Base-by-base conservation (phyloP, 192 early-diverging fungal species). In the Phycomyces nitens region DNA sequence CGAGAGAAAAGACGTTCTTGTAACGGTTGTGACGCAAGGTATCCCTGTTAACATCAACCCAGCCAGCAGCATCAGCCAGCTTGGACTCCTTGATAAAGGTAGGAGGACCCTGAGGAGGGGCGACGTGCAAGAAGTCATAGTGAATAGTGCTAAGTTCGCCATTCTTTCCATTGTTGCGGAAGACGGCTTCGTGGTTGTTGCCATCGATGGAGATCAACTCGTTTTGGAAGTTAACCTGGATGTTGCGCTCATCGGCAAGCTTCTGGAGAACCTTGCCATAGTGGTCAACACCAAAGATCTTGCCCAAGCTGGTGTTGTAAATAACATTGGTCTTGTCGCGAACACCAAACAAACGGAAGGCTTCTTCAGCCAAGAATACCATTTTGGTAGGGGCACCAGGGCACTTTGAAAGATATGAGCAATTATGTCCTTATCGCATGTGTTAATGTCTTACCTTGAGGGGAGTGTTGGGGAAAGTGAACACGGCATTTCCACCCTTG, bases 351-450 rank as follows among this genome's bases (percentile, higher is more conserved):
- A 86, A 77, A 68, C 90, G 82, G 83, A 89, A 88, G 20, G 80
- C 70, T 66, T 94, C 93, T 72, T 94, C 93, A 20, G 90, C 89
- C 42, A 94, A 79, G 66, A 91, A 94, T 24, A 87, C 85, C 39
- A 93, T 92, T 80, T 94, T 94, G 71, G 89, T 88, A 26, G 93
- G 92, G 0, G 91, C 93, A 44, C 93, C 93, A 16, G 92, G 89
- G 64, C 92, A 94, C 77, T 68, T 59, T 20, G n/a, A n/a, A n/a
- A n/a, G n/a, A n/a, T n/a, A n/a, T n/a, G n/a, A n/a, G n/a, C n/a
- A n/a, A n/a, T n/a, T n/a, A n/a, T n/a, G n/a, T n/a, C 23, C 39
- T 56, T 16, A 44, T 11, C 3, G 58, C 27, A 11, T 21, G 2
- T 18, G 23, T 18, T 15, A 12, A 0, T 42, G 24, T 15, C 53